phyloP scores from a whole-genome alignment of 1,284 basidiomycete genomes.

The Ustilago tritici region DNA sequence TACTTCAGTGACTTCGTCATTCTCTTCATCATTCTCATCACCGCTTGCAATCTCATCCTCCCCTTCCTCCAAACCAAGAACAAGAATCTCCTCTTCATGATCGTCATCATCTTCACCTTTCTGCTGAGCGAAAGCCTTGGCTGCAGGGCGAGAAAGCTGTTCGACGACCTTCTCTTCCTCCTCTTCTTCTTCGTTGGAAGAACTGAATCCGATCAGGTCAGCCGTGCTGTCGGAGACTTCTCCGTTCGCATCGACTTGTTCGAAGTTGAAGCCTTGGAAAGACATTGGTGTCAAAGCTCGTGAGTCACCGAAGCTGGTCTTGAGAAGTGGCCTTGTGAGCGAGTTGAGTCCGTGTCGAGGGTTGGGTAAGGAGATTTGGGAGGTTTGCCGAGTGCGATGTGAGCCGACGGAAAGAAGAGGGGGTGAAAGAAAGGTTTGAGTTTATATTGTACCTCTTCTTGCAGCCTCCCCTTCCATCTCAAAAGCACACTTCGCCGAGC shows the following conservation, averaged over 20 bases:
- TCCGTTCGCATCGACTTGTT: background rate
- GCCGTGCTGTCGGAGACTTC: constrained; percentile 18
- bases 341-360: too few relatives aligned
- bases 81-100: background rate
- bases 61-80: constrained; percentile 4
- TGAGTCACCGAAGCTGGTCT: background rate
- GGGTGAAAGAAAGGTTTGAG: background rate
- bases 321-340: too few relatives aligned
- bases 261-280: background rate
- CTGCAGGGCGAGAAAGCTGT: background rate
- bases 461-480: background rate
- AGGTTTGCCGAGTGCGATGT: background rate
- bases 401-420: background rate
- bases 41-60: background rate
- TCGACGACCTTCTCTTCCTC: background rate
- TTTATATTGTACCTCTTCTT: background rate
- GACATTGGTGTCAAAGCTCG: background rate
- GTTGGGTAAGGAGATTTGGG: background rate
- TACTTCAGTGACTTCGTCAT: background rate
- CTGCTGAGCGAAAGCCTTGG: background rate
- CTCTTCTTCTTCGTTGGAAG: constrained; percentile 24
- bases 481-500: background rate
- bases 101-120: background rate
- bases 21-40: constrained; percentile 1
- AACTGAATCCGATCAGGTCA: constrained; percentile 16